Percentiles rank a stretch among this genome's conserved stretches.
phyloP scores from a whole-genome alignment of 2,329 filamentous ascomycete species.

The Xylariaceae sp. region DNA sequence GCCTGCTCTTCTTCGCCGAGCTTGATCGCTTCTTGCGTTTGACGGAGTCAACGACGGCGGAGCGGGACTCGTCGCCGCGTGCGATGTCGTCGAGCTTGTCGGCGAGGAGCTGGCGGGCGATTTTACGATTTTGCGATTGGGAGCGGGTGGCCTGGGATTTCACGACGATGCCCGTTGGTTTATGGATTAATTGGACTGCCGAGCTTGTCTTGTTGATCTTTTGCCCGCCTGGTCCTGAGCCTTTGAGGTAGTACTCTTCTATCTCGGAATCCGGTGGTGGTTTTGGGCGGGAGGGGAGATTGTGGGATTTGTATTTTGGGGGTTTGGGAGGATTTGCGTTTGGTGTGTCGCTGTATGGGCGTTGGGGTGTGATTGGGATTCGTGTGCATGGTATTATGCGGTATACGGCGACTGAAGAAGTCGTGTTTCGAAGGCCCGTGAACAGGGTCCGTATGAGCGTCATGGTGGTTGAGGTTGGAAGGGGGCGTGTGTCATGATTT shows the following conservation, averaged over 20 bases:
- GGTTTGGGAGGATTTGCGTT: too few species aligned
- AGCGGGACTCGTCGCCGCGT: constrained; percentile 67
- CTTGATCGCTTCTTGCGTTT: constrained; percentile 70
- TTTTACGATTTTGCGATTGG: constrained; percentile 79
- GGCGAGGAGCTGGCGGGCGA: constrained; percentile 73
- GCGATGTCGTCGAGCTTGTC: constrained; percentile 68
- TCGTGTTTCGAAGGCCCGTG: too few species aligned
- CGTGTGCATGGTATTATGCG: too few species aligned
- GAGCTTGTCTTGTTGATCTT: constrained; percentile 99
- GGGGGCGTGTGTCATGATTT: too few species aligned
- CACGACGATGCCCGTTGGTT: constrained; percentile 85
- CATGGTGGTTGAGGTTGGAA: too few species aligned
- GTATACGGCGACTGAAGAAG: too few species aligned
- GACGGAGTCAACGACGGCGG: constrained; percentile 58
- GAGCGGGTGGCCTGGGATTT: constrained; percentile 93
- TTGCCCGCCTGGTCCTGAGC: constrained; percentile 88
- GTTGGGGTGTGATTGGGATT: too few species aligned
- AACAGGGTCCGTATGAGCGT: too few species aligned
- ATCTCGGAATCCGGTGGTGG: constrained; percentile 74
- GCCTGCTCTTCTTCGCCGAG: constrained; percentile 72
- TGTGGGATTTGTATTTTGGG: constrained; percentile 18
- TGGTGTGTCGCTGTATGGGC: too few species aligned
- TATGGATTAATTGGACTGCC: constrained; percentile 86
- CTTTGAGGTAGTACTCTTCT: constrained; percentile 82
- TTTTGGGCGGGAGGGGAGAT: constrained; percentile 70